A percentile compares a stretch with the other conserved stretches of the same genome.
Conservation (phyloP, 2,329 filamentous ascomycete species). For the Colletotrichum sidae region DNA sequence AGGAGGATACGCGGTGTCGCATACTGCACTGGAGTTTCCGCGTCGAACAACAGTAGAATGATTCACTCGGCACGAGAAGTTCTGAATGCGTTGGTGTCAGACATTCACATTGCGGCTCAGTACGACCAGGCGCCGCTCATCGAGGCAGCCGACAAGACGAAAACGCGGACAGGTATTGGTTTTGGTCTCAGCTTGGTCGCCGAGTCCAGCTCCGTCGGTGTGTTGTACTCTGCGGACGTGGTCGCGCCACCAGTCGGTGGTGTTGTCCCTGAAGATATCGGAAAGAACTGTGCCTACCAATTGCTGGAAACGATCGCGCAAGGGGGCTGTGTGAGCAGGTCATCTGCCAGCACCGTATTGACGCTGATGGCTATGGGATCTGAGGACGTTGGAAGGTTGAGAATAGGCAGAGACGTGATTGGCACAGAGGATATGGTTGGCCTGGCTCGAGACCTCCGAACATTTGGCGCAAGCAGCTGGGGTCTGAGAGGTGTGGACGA, state of each 20-base stretch:
- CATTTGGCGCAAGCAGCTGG: conserved; percentile 93
- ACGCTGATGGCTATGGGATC: conserved; percentile 98
- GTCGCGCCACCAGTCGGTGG: conserved; percentile 81
- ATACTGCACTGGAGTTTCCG: conserved; percentile 91
- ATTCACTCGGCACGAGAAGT: conserved; percentile 90
- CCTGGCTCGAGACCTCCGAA: conserved; percentile 84
- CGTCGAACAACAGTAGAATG: conserved; percentile 94
- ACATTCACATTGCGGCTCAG: conserved; percentile 89
- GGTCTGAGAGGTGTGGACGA: conserved; percentile 81
- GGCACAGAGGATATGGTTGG: conserved; percentile 84
- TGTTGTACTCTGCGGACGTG: conserved; percentile 89
- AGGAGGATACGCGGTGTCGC: conserved; percentile 92
- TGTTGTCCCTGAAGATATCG: conserved; percentile 89
- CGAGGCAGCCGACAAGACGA: conserved; percentile 66
- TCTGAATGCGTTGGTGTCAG: conserved; percentile 85
- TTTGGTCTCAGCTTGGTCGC: conserved; percentile 93
- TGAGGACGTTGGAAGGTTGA: conserved; percentile 91
- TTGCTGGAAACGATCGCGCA: conserved; percentile 84
- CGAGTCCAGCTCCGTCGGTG: conserved; percentile 84
- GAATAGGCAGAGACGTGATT: conserved; percentile 83
- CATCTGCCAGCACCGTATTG: conserved; percentile 80
- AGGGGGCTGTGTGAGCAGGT: conserved; percentile 83
- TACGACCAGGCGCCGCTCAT: conserved; percentile 76
- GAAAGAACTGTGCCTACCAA: conserved; percentile 88
- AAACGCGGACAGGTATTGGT: conserved; percentile 82